Conservation (phyloP, 768 basidiomycete genomes). For the Suillus weaverae region DNA sequence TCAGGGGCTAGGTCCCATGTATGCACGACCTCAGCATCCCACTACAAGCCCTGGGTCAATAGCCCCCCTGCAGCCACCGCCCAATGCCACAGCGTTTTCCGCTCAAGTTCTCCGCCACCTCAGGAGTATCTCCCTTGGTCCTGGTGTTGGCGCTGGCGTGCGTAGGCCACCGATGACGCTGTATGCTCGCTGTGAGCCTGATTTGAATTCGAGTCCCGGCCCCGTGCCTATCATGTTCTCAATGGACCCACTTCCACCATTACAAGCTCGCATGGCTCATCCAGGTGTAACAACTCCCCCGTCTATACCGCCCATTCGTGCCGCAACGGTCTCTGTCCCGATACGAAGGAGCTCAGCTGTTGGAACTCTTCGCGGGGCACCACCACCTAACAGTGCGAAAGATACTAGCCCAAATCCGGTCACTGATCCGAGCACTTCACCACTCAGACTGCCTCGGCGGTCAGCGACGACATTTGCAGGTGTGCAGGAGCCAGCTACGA, state of each 20-base stretch:
- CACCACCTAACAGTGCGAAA: neutral
- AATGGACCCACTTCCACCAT: conserved; percentile 46
- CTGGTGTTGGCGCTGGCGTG: neutral
- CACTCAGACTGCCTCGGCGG: conserved; percentile 23
- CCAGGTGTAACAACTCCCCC: neutral
- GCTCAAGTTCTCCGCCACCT: conserved; percentile 27
- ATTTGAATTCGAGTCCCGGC: conserved; percentile 47
- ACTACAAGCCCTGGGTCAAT: conserved; percentile 11
- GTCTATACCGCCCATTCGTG: conserved; percentile 21
- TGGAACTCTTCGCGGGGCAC: neutral
- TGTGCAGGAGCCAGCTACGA: neutral
- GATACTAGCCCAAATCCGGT: neutral
- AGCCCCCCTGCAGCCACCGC: conserved; percentile 11
- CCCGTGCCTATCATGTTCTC: conserved; percentile 67
- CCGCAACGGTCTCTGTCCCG: conserved; percentile 34
- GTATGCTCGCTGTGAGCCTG: conserved; percentile 55
- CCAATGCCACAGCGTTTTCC: conserved; percentile 32
- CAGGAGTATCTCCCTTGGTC: conserved; percentile 26
- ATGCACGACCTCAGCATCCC: conserved; percentile 38
- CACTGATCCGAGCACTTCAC: neutral
- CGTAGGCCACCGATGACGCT: conserved; percentile 44
- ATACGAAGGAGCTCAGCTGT: conserved; percentile 18
- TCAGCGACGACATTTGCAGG: conserved; percentile 5
- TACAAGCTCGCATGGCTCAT: conserved; percentile 6
- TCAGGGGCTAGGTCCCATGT: conserved; percentile 54